Evolutionary conservation across 2,329 filamentous ascomycete species (phyloP).

Genomic region (Phoma sp.): DNA sequence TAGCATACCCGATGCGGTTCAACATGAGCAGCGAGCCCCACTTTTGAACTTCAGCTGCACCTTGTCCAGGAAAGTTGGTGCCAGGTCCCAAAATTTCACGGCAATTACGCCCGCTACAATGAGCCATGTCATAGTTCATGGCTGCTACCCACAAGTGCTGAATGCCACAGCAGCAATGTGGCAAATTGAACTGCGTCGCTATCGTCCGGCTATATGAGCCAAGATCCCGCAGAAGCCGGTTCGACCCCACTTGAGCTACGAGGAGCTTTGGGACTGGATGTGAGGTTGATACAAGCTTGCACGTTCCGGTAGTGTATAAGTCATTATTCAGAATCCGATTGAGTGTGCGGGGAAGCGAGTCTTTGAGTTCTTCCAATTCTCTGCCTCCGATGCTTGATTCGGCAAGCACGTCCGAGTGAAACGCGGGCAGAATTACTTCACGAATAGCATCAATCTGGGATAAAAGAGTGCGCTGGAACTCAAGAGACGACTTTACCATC

Average conservation of each 20-base stretch:
- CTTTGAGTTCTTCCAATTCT: no score
- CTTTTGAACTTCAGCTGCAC: no score
- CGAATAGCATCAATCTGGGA: not conserved
- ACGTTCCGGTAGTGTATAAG: not conserved
- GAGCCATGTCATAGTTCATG: no score
- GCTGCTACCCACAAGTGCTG: no score
- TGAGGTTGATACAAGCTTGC: not conserved
- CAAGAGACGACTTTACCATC: not conserved
- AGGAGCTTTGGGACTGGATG: not conserved
- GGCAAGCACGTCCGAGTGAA: not conserved
- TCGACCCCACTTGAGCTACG: not conserved
- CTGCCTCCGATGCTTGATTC: not conserved
- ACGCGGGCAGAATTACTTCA: not conserved
- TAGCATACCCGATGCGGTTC: no score
- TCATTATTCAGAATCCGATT: not conserved
- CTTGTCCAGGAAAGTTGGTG: no score
- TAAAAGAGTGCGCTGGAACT: not conserved
- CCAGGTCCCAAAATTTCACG: no score
- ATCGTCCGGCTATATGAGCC: conserved; percentile 2
- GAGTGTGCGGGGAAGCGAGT: not conserved
- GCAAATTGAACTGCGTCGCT: no score
- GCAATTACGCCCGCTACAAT: not conserved
- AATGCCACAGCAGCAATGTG: no score
- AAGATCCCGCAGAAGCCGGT: conserved; percentile 15
- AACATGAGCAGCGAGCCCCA: no score